These are phyloP conservation scores for Coprinopsis sp. DNA, from an alignment of 768 basidiomycete genomes.

Conservation along the genomic window DNA sequence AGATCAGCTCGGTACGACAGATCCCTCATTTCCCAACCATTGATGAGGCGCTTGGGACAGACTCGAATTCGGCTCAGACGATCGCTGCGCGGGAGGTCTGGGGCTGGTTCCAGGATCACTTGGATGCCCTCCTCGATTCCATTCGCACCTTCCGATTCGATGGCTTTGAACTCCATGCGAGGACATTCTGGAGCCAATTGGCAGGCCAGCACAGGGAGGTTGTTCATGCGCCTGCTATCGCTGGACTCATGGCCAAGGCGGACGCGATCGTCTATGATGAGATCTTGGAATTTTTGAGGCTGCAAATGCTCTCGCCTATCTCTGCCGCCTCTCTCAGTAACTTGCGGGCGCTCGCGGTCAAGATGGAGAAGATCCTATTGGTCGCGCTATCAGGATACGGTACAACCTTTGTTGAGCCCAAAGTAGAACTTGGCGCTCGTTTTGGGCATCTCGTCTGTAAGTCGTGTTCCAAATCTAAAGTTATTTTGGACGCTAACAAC, in stretches of 20 bases:
- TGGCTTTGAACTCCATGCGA: constrained; percentile 83
- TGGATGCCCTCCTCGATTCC: constrained; percentile 76
- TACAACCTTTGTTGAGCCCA: constrained; percentile 87
- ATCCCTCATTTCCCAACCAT: constrained; percentile 80
- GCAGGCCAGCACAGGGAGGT: constrained; percentile 77
- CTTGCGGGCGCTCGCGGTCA: constrained; percentile 77
- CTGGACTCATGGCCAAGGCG: constrained; percentile 83
- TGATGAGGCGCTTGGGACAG: constrained; percentile 76
- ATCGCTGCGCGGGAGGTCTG: constrained; percentile 84
- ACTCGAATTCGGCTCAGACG: constrained; percentile 69
- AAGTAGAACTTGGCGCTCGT: constrained; percentile 85
- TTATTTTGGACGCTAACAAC: constrained; percentile 11
- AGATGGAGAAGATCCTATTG: constrained; percentile 88
- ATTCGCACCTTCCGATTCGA: constrained; percentile 78
- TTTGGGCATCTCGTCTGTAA: constrained; percentile 86
- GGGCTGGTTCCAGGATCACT: constrained; percentile 89
- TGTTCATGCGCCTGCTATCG: constrained; percentile 84
- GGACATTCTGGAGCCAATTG: constrained; percentile 80
- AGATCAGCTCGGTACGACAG: constrained; percentile 64
- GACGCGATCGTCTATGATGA: constrained; percentile 91
- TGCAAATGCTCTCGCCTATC: constrained; percentile 79
- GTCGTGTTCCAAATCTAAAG: constrained; percentile 28
- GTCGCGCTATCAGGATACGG: constrained; percentile 79
- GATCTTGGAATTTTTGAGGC: constrained; percentile 80
- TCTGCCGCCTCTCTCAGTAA: constrained; percentile 60